phyloP scores from a whole-genome alignment of 2,329 filamentous ascomycete species.

The Apiospora pterosperma region DNA sequence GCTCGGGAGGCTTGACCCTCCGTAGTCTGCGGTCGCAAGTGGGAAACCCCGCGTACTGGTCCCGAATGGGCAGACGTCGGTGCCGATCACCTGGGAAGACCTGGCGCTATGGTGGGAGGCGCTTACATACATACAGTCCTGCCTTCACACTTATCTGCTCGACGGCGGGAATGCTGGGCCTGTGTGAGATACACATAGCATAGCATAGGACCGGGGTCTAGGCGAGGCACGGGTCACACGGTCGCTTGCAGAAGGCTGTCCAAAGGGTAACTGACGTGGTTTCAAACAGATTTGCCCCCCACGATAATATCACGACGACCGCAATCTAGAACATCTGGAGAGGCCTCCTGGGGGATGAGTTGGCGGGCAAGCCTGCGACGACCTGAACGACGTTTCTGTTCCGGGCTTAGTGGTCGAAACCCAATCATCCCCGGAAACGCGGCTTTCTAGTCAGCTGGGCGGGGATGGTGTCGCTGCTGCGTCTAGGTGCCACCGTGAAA shows the following conservation, averaged over 20 bases:
- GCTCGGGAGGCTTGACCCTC: constrained; percentile 1
- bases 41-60: neutral
- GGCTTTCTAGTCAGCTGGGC: neutral
- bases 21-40: neutral
- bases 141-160: neutral
- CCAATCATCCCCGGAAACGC: neutral
- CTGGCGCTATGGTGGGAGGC: neutral
- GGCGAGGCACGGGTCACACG: neutral
- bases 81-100: neutral
- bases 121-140: neutral
- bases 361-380: neutral
- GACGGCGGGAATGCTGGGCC: neutral
- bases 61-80: neutral
- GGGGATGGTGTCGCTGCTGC: neutral
- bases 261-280: neutral
- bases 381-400: neutral
- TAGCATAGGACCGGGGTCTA: neutral
- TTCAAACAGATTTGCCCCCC: neutral
- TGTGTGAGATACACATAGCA: neutral
- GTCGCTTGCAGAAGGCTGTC: neutral
- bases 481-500: neutral
- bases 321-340: neutral
- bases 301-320: neutral
- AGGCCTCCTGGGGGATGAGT: neutral
- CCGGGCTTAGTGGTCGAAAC: neutral